Percentiles rank a stretch among this genome's conserved stretches.
Conservation (phyloP, 371 early-diverging fungal genomes). For the Rhizopus stolonifer region DNA sequence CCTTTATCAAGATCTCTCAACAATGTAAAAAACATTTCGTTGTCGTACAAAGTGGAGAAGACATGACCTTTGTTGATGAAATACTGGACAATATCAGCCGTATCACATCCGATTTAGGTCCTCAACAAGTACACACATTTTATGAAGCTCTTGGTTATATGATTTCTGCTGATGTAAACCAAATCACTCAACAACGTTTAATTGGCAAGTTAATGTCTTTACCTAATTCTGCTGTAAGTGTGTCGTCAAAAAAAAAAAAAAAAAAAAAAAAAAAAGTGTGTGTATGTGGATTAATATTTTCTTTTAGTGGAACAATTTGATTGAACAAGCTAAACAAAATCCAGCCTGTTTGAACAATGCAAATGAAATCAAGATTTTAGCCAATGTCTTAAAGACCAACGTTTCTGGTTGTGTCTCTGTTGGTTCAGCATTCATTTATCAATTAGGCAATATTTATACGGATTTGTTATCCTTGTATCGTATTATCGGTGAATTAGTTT, state of each 20-base stretch:
- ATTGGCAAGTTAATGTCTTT: slow-evolving; percentile 84
- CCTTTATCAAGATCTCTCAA: slow-evolving; percentile 98
- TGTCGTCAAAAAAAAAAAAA: no score
- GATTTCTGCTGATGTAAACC: slow-evolving; percentile 86
- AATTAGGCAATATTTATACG: slow-evolving; percentile 84
- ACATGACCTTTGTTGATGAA: slow-evolving; percentile 91
- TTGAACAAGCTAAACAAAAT: slow-evolving; percentile 71
- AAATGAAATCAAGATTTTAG: slow-evolving; percentile 82
- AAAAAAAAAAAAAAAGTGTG: no score
- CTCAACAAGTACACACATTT: slow-evolving; percentile 94
- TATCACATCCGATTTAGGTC: slow-evolving; percentile 85
- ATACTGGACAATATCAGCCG: slow-evolving; percentile 76
- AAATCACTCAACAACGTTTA: slow-evolving; percentile 73
- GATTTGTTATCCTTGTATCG: slow-evolving; percentile 90
- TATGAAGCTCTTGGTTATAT: slow-evolving; percentile 97
- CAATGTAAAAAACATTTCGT: slow-evolving; percentile 97
- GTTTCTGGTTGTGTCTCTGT: slow-evolving; percentile 87
- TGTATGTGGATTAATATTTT: background rate
- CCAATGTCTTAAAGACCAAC: slow-evolving; percentile 92
- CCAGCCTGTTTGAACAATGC: slow-evolving; percentile 73
- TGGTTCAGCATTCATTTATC: slow-evolving; percentile 82
- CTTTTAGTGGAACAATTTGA: slow-evolving; percentile 75
- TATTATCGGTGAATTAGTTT: slow-evolving; percentile 81
- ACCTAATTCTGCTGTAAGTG: slow-evolving; percentile 78
- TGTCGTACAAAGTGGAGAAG: slow-evolving; percentile 82